These are phyloP conservation scores for Globisporangium paroecandrum DNA, from an alignment of 352 stramenopile genomes.

Conservation along the genomic window DNA sequence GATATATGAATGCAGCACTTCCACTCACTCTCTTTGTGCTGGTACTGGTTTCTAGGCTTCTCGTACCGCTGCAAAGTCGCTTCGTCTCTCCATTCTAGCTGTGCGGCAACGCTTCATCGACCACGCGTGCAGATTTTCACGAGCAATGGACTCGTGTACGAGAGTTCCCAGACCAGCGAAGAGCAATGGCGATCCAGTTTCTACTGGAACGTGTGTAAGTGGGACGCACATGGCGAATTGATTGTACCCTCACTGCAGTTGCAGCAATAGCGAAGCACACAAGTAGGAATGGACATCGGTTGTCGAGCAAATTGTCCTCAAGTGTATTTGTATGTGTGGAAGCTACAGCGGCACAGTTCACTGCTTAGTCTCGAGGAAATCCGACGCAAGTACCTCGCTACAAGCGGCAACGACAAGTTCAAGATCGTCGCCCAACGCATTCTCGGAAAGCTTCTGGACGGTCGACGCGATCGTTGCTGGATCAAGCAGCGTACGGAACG, in stretches of 20 bases:
- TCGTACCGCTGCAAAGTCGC: conserved; percentile 38
- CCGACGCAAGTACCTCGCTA: conserved; percentile 26
- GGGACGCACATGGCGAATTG: conserved; percentile 34
- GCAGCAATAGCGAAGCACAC: neutral
- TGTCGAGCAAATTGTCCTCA: neutral
- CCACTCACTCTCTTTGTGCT: neutral
- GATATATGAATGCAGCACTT: neutral
- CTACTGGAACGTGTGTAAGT: conserved; percentile 55
- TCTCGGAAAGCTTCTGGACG: conserved; percentile 42
- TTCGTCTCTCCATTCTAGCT: conserved; percentile 22
- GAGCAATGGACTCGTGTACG: conserved; percentile 35
- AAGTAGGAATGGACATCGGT: neutral
- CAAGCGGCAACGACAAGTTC: conserved; percentile 40
- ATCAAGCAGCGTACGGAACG: conserved; percentile 35
- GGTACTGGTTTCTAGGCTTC: conserved; percentile 13
- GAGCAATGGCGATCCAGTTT: conserved; percentile 32
- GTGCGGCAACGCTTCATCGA: conserved; percentile 21
- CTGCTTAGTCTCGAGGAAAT: conserved; percentile 7
- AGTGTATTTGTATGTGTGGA: conserved; percentile 1
- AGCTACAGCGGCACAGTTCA: neutral
- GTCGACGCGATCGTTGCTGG: conserved; percentile 44
- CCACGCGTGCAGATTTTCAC: conserved; percentile 57
- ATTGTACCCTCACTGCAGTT: neutral
- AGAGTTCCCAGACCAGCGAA: conserved; percentile 21
- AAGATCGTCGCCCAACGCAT: conserved; percentile 39